A percentile compares a stretch with the other conserved stretches of the same genome.
phyloP scores from a whole-genome alignment of 139 green algal genomes.

The Asterochloris erici region DNA sequence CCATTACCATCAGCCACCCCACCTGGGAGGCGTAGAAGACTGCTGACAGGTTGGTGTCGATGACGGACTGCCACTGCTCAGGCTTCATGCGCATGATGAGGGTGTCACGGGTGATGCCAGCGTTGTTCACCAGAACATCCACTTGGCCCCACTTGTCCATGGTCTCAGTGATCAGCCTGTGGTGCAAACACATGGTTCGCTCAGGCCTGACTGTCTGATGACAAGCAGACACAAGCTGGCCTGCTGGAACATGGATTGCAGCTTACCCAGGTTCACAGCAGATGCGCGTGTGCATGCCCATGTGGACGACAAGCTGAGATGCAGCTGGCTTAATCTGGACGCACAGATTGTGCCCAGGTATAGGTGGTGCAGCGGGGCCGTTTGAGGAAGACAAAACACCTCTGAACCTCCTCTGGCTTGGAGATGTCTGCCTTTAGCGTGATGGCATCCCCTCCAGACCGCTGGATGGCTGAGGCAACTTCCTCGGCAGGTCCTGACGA shows the following conservation, averaged over 20 bases:
- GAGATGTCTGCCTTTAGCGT: constrained; percentile 63
- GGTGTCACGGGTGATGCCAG: constrained; percentile 93
- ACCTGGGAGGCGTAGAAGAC: constrained; percentile 92
- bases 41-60: constrained; percentile 93
- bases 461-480: constrained; percentile 63
- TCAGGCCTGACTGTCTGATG: background rate
- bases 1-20: too few species aligned
- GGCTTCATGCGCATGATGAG: constrained; percentile 99
- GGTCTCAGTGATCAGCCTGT: constrained; percentile 43
- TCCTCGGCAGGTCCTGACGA: constrained; percentile 77
- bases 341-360: too few species aligned
- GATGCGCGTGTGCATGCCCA: constrained; percentile 62
- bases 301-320: too few species aligned
- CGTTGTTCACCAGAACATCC: constrained; percentile 99
- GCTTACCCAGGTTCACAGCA: constrained; percentile 71
- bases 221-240: constrained; percentile 44
- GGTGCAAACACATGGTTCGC: too few species aligned
- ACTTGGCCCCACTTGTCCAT: constrained; percentile 85
- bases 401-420: constrained; percentile 70
- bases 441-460: constrained; percentile 77
- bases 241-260: constrained; percentile 97
- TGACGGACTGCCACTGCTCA: constrained; percentile 90
- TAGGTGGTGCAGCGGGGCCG: too few species aligned
- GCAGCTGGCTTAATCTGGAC: too few species aligned
- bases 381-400: background rate